Conservation (phyloP, 2,329 filamentous ascomycete genomes). For the Neopestalotiopsis rosae region DNA sequence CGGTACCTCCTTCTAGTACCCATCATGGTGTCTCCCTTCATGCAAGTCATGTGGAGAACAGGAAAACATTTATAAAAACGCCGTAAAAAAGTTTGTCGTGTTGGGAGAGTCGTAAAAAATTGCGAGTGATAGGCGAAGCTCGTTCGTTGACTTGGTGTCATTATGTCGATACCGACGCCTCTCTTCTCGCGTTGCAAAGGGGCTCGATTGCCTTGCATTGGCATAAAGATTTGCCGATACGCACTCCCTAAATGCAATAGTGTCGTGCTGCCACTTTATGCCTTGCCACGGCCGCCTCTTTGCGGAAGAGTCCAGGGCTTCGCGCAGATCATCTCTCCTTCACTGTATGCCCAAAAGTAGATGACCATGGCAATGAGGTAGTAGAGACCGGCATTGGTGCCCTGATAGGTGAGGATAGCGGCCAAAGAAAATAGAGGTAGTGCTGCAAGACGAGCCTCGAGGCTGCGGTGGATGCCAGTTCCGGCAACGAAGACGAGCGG, state of each 20-base stretch:
- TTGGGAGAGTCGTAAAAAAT: constrained; percentile 4
- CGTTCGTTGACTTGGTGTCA: neutral
- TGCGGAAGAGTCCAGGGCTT: constrained; percentile 74
- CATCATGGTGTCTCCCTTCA: neutral
- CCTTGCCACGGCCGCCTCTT: constrained; percentile 43
- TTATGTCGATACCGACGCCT: neutral
- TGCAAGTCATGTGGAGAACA: neutral
- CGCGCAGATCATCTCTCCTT: constrained; percentile 83
- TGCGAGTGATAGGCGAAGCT: neutral
- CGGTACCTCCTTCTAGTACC: neutral
- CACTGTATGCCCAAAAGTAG: constrained; percentile 97
- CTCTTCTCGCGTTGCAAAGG: neutral
- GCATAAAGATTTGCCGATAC: neutral
- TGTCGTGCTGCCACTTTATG: constrained; percentile 9
- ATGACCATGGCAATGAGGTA: constrained; percentile 84
- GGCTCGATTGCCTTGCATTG: neutral
- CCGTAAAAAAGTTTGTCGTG: neutral
- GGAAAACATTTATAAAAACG: neutral
- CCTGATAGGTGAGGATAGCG: constrained; percentile 85
- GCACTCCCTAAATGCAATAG: neutral
- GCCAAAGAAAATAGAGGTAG: constrained; percentile 80
- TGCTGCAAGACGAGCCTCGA: constrained; percentile 83
- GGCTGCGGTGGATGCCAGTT: constrained; percentile 79
- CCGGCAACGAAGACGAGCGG: constrained; percentile 81
- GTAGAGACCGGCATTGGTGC: constrained; percentile 89